A percentile compares a stretch with the other conserved stretches of the same genome.
These are phyloP conservation scores for Sinapis alba DNA, from an alignment of 441 rosid species.

Conservation along the genomic window DNA sequence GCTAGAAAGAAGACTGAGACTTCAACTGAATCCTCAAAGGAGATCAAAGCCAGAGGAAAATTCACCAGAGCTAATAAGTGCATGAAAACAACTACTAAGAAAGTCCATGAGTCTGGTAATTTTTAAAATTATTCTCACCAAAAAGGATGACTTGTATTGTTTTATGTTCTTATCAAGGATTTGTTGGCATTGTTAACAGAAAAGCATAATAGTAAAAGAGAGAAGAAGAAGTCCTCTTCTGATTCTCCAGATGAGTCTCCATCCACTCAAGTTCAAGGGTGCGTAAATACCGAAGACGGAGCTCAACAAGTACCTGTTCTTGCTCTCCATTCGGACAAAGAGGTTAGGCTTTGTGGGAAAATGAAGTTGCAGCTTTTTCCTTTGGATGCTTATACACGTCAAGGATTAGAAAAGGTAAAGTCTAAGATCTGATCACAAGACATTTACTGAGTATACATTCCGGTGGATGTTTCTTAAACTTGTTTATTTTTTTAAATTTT, in stretches of 20 bases:
- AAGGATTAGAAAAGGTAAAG: conserved; percentile 73
- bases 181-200: conserved; percentile 25
- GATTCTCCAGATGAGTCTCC: conserved; percentile 27
- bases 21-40: conserved; percentile 27
- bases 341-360: conserved; percentile 46
- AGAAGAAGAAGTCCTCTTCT: conserved; percentile 37
- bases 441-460: background rate
- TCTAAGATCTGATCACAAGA: background rate
- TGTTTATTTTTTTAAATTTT: background rate
- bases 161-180: background rate
- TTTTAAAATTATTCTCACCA: background rate
- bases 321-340: conserved; percentile 40
- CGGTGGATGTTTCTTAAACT: background rate
- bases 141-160: background rate
- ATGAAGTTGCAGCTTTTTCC: conserved; percentile 92
- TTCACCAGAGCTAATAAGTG: conserved; percentile 25
- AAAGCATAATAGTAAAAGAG: conserved; percentile 24
- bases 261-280: conserved; percentile 14
- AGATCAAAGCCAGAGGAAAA: conserved; percentile 27
- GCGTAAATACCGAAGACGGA: conserved; percentile 15
- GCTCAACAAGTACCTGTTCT: conserved; percentile 19
- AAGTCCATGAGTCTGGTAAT: conserved; percentile 24
- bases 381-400: conserved; percentile 58
- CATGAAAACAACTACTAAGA: conserved; percentile 27
- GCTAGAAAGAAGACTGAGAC: conserved; percentile 32